Conservation (phyloP, 805 yeast genomes). For the Suhomyces kilbournensis region DNA sequence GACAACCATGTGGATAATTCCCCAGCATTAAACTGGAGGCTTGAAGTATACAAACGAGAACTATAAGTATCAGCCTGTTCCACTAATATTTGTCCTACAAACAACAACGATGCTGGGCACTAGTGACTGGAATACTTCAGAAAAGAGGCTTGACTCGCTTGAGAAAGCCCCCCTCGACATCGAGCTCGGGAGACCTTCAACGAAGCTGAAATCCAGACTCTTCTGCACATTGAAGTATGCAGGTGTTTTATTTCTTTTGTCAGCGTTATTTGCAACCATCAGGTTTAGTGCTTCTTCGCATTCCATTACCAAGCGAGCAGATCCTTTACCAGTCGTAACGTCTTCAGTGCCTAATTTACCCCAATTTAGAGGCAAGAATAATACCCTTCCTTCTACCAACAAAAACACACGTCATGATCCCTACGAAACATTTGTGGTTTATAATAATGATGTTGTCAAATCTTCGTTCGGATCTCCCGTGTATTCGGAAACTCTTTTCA, state of each 20-base stretch:
- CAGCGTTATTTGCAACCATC: not conserved
- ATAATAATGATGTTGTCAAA: constrained; percentile 14
- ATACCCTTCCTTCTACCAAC: too few species aligned
- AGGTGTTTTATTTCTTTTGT: not conserved
- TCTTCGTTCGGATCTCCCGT: constrained; percentile 31
- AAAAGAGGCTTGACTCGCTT: not conserved
- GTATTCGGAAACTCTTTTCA: constrained; percentile 37
- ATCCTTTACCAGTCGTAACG: not conserved
- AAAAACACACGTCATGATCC: too few species aligned
- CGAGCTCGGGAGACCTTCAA: not conserved
- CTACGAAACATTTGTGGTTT: constrained; percentile 16
- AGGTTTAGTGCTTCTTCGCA: not conserved
- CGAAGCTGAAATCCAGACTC: not conserved
- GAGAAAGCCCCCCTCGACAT: not conserved
- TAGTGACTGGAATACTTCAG: too few species aligned
- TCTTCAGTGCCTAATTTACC: too few species aligned
- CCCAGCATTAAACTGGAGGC: too few species aligned
- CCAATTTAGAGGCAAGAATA: too few species aligned
- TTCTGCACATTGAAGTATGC: not conserved
- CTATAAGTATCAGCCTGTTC: too few species aligned
- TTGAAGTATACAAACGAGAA: too few species aligned
- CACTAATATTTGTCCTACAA: too few species aligned
- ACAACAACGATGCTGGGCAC: too few species aligned
- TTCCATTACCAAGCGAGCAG: not conserved
- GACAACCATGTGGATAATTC: too few species aligned